Evolutionary conservation across 108 stramenopile species (phyloP).

Genomic region (Cyclostephanos tholiformis): DNA sequence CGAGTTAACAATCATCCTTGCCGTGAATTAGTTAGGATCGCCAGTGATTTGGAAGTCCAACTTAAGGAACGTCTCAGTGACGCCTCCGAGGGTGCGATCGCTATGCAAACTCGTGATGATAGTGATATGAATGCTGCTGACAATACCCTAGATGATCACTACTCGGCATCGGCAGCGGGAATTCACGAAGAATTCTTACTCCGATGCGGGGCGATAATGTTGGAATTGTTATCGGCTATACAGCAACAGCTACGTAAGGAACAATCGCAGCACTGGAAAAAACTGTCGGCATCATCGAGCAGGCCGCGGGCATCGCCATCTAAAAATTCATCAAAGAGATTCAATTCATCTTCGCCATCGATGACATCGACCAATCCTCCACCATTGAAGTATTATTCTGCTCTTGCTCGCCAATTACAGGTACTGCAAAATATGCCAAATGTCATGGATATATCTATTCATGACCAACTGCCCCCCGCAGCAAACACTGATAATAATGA

Average conservation of each 20-base stretch:
- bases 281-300: neutral
- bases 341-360: neutral
- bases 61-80: conserved; percentile 45
- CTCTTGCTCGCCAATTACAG: conserved; percentile 33
- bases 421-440: conserved; percentile 30
- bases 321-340: neutral
- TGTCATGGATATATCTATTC: conserved; percentile 39
- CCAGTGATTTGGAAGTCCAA: conserved; percentile 27
- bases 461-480: conserved; percentile 6
- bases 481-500: conserved; percentile 2
- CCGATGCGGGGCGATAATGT: conserved; percentile 40
- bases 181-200: conserved; percentile 44
- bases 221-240: conserved; percentile 41
- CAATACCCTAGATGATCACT: neutral
- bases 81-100: conserved; percentile 38
- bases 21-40: conserved; percentile 33
- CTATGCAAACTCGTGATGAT: neutral
- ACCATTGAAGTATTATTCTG: conserved; percentile 42
- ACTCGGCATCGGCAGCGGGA: conserved; percentile 5
- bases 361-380: conserved; percentile 15
- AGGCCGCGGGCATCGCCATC: neutral
- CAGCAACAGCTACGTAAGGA: conserved; percentile 42
- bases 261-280: conserved; percentile 12
- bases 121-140: no score
- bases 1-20: conserved; percentile 18